A percentile compares a stretch with the other conserved stretches of the same genome.
These are phyloP conservation scores for Lasiosphaeria hispida DNA, from an alignment of 495 filamentous ascomycete species.

Conservation along the genomic window DNA sequence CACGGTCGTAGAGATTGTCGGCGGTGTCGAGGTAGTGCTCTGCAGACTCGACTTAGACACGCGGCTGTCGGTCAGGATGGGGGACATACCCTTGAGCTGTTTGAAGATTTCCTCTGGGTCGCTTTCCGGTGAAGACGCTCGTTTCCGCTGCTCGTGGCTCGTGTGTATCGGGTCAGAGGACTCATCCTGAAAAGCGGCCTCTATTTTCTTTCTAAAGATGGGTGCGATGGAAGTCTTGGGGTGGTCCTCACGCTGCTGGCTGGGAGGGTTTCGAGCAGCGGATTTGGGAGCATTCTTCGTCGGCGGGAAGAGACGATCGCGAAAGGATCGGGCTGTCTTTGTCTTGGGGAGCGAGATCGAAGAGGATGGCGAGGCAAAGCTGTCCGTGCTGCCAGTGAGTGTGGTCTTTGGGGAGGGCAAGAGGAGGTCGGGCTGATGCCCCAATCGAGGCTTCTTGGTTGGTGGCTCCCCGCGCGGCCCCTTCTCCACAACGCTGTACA, in stretches of 20 bases:
- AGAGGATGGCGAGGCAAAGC: background rate
- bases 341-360: background rate
- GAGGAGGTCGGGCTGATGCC: background rate
- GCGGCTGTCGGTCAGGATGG: background rate
- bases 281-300: background rate
- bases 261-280: background rate
- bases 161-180: background rate
- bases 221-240: conserved; percentile 15
- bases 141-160: background rate
- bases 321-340: conserved; percentile 10
- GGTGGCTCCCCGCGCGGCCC: background rate
- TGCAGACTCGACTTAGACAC: background rate
- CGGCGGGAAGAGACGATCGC: conserved; percentile 12
- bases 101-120: conserved; percentile 19
- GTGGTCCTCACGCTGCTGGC: background rate
- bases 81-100: conserved; percentile 18
- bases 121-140: background rate
- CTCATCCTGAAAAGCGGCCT: conserved; percentile 15
- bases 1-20: conserved; percentile 13
- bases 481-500: too few species aligned
- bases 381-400: conserved; percentile 16
- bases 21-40: conserved; percentile 23
- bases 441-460: background rate
- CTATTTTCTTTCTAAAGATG: conserved; percentile 8
- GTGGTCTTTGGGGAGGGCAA: conserved; percentile 13